Percentiles rank a stretch among this genome's conserved stretches.
Evolutionary conservation across 2,329 filamentous ascomycete species (phyloP).

Genomic region (Sporothrix sp.): DNA sequence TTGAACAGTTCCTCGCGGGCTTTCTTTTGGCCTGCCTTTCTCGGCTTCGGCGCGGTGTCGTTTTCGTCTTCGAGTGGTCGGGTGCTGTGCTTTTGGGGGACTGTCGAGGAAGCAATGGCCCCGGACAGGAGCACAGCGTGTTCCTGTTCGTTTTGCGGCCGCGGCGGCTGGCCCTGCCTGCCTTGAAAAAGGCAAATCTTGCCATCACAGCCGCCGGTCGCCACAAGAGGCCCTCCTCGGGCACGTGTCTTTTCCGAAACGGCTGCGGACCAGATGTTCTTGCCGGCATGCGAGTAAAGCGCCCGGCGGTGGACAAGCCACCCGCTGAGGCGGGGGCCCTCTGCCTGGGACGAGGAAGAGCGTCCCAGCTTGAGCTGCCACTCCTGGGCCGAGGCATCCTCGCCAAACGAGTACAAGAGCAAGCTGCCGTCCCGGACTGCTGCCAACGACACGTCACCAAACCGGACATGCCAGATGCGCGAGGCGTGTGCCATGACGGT

Average conservation of each 20-base stretch:
- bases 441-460: slow-evolving; percentile 28
- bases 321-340: slow-evolving; percentile 8
- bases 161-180: neutral
- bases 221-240: slow-evolving; percentile 36
- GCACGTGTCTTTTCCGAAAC: slow-evolving; percentile 22
- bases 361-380: slow-evolving; percentile 55
- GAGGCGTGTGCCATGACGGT: slow-evolving; percentile 78
- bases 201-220: slow-evolving; percentile 81
- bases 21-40: slow-evolving; percentile 2
- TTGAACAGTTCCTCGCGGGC: slow-evolving; percentile 17
- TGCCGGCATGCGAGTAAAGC: slow-evolving; percentile 64
- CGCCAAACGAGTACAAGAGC: slow-evolving; percentile 65
- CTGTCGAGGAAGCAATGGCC: neutral
- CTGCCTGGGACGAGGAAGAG: neutral
- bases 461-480: slow-evolving; percentile 79
- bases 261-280: slow-evolving; percentile 79
- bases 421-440: neutral
- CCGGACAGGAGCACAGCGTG: neutral
- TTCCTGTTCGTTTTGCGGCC: neutral
- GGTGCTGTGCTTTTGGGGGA: neutral
- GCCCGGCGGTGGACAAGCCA: slow-evolving; percentile 44
- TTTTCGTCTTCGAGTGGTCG: neutral
- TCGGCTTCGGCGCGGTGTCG: neutral
- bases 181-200: slow-evolving; percentile 42
- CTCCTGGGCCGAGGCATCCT: slow-evolving; percentile 67